Evolutionary conservation across 495 filamentous ascomycete species (phyloP).

Genomic region (Tuber magnatum): DNA sequence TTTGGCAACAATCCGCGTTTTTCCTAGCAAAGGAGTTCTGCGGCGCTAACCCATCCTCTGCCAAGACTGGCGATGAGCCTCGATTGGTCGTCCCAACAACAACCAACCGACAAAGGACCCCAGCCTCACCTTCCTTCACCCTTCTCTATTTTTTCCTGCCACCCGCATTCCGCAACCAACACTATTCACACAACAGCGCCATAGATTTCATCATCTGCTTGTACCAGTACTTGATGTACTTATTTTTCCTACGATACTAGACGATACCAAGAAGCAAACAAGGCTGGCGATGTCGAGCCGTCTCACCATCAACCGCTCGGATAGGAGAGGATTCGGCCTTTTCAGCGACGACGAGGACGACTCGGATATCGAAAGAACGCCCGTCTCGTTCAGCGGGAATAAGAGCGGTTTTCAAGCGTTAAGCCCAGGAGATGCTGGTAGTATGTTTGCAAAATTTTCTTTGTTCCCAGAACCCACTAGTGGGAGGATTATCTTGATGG

Average conservation of each 20-base stretch:
- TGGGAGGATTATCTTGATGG: not conserved
- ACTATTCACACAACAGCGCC: not conserved
- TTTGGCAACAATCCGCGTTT: not conserved
- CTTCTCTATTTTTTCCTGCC: not conserved
- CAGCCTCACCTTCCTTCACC: not conserved
- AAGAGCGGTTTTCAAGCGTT: conserved; percentile 34
- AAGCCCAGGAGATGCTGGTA: conserved; percentile 10
- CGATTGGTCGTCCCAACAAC: conserved; percentile 2
- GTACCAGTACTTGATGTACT: not conserved
- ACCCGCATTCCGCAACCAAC: not conserved
- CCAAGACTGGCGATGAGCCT: not conserved
- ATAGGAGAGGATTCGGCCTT: conserved; percentile 34
- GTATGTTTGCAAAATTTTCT: not conserved
- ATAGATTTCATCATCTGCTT: not conserved
- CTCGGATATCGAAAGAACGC: conserved; percentile 18
- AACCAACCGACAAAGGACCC: not conserved
- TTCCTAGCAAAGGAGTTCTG: not conserved
- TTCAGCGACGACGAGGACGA: conserved; percentile 37
- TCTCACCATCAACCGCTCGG: not conserved
- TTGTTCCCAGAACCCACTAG: conserved; percentile 2
- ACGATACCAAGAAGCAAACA: not conserved
- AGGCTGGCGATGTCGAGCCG: not conserved
- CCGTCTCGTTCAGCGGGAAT: conserved; percentile 36
- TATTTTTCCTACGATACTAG: not conserved
- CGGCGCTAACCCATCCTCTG: not conserved